Percentiles rank a stretch among this genome's conserved stretches.
Evolutionary conservation across 352 stramenopile genomes (phyloP).

Genomic region (Phytophthora sp.): DNA sequence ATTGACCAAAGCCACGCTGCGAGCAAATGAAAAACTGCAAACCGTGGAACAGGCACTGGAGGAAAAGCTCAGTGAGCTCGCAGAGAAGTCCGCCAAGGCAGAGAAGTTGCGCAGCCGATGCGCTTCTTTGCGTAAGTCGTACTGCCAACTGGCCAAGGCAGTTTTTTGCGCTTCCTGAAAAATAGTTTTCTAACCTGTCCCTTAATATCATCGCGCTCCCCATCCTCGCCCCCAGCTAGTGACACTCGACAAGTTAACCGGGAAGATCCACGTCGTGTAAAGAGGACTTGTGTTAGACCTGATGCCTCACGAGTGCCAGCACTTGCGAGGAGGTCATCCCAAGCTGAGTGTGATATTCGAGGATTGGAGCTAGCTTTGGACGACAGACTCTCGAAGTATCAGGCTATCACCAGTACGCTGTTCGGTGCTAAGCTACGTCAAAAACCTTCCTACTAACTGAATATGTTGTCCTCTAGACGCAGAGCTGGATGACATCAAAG

Average conservation of each 20-base stretch:
- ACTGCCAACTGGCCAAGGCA: neutral
- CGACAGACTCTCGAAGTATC: conserved; percentile 9
- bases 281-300: neutral
- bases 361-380: conserved; percentile 24
- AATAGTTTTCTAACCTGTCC: neutral
- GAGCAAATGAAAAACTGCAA: conserved; percentile 17
- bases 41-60: conserved; percentile 16
- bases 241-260: neutral
- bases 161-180: neutral
- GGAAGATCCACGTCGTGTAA: neutral
- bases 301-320: neutral
- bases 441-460: conserved; percentile 3
- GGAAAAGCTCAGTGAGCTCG: conserved; percentile 25
- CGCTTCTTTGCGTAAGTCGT: conserved; percentile 17
- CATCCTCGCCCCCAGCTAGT: neutral
- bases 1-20: conserved; percentile 20
- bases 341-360: conserved; percentile 6
- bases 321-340: conserved; percentile 5
- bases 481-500: conserved; percentile 27
- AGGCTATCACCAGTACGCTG: conserved; percentile 4
- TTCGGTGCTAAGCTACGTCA: neutral
- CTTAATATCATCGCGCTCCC: neutral
- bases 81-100: conserved; percentile 19
- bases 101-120: conserved; percentile 22
- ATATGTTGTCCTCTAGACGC: conserved; percentile 3